A percentile compares a stretch with the other conserved stretches of the same genome.
These are phyloP conservation scores for Phytophthora citricola DNA, from an alignment of 352 stramenopile species.

Conservation along the genomic window DNA sequence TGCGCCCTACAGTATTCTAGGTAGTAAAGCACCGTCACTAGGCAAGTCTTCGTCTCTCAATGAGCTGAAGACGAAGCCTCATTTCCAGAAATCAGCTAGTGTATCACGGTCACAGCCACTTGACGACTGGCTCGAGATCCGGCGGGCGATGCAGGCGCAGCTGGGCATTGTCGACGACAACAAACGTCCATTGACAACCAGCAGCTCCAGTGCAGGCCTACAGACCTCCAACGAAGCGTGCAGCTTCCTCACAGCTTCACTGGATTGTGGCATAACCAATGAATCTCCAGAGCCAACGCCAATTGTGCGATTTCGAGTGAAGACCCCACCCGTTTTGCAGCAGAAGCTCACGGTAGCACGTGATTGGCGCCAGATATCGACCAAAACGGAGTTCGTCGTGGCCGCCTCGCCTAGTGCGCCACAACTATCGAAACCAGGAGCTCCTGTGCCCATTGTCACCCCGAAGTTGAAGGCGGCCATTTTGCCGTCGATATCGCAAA, in stretches of 20 bases:
- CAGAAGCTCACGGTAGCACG: slow-evolving; percentile 10
- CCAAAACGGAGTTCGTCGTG: slow-evolving; percentile 59
- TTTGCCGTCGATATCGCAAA: slow-evolving; percentile 39
- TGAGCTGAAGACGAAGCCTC: slow-evolving; percentile 25
- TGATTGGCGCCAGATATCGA: slow-evolving; percentile 53
- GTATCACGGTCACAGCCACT: background rate
- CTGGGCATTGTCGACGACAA: slow-evolving; percentile 31
- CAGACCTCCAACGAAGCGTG: slow-evolving; percentile 12
- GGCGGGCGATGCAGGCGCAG: slow-evolving; percentile 40
- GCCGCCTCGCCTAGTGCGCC: slow-evolving; percentile 15
- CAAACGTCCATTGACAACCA: slow-evolving; percentile 3
- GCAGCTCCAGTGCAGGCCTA: background rate
- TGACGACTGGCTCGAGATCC: slow-evolving; percentile 48
- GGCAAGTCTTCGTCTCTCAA: slow-evolving; percentile 10
- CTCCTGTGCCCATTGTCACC: background rate
- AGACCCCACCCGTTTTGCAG: slow-evolving; percentile 1
- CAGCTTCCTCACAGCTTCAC: slow-evolving; percentile 36
- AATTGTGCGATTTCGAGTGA: background rate
- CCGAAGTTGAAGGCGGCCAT: slow-evolving; percentile 27
- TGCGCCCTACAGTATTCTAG: slow-evolving; percentile 27
- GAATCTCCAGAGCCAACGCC: background rate
- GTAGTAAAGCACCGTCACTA: slow-evolving; percentile 2
- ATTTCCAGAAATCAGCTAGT: slow-evolving; percentile 5
- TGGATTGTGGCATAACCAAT: background rate
- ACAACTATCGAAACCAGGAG: background rate